Evolutionary conservation across 2,329 filamentous ascomycete genomes (phyloP).

Genomic region (Parasarocladium wereldwijsianum): DNA sequence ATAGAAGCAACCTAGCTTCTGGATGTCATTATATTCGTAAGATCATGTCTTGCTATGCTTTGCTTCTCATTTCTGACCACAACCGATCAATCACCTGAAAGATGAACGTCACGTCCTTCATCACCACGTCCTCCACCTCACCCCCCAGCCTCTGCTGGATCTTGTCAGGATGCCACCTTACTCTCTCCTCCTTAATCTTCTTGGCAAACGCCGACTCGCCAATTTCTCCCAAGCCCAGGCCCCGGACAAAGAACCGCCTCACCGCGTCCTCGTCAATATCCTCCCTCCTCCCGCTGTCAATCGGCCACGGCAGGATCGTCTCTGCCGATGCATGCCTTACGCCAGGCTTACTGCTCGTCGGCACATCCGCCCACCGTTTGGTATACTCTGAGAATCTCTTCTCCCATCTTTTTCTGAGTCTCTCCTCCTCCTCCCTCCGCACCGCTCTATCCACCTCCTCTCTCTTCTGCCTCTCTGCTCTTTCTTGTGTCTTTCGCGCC

Average conservation of each 20-base stretch:
- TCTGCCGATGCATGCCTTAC: not conserved
- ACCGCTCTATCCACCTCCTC: slow-evolving; percentile 57
- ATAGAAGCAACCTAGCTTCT: not conserved
- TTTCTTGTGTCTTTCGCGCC: slow-evolving; percentile 36
- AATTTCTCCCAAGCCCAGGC: slow-evolving; percentile 25
- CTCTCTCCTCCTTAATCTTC: slow-evolving; percentile 65
- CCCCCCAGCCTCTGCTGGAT: slow-evolving; percentile 78
- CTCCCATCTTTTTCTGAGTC: slow-evolving; percentile 36
- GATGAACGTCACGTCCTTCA: slow-evolving; percentile 72
- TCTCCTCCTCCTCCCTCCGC: slow-evolving; percentile 49
- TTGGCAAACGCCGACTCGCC: slow-evolving; percentile 30
- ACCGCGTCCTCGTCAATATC: slow-evolving; percentile 47
- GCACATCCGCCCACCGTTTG: slow-evolving; percentile 40
- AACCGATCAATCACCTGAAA: slow-evolving; percentile 82
- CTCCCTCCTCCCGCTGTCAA: slow-evolving; percentile 38
- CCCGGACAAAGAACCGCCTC: slow-evolving; percentile 50
- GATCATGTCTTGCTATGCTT: slow-evolving; percentile 5
- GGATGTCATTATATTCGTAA: not conserved
- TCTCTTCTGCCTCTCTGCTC: slow-evolving; percentile 35
- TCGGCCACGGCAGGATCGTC: slow-evolving; percentile 54
- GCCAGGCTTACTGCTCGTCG: not conserved
- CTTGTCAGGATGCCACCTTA: slow-evolving; percentile 97
- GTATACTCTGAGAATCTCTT: slow-evolving; percentile 52
- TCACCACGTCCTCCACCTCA: slow-evolving; percentile 53
- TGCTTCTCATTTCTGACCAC: slow-evolving; percentile 48